A percentile compares a stretch with the other conserved stretches of the same genome.
Evolutionary conservation across 805 yeast species (phyloP).

Genomic region (Ogataea angusta): DNA sequence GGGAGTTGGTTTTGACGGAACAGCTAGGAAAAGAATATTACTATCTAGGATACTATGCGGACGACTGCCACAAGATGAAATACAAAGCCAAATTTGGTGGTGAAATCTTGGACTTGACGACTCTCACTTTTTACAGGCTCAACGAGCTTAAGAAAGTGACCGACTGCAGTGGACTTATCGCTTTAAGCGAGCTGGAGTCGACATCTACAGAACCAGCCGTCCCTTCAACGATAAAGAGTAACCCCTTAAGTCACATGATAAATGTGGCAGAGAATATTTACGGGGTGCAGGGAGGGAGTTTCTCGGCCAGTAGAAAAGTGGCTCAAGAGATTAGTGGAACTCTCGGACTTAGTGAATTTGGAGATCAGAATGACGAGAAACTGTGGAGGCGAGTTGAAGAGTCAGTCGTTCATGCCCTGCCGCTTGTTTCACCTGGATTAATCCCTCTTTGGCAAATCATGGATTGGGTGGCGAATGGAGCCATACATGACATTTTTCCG

Average conservation of each 20-base stretch:
- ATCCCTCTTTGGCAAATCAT: constrained; percentile 45
- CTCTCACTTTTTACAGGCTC: constrained; percentile 41
- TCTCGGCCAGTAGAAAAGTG: constrained; percentile 9
- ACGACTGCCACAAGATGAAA: constrained; percentile 77
- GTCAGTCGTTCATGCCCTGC: constrained; percentile 25
- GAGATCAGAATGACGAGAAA: constrained; percentile 15
- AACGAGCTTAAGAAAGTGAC: constrained; percentile 28
- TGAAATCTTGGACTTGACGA: constrained; percentile 57
- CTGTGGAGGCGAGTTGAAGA: constrained; percentile 10
- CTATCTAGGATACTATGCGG: constrained; percentile 77
- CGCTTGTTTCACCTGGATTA: constrained; percentile 49
- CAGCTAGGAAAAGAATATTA: constrained; percentile 52
- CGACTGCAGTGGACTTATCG: constrained; percentile 25
- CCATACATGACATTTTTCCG: constrained; percentile 11
- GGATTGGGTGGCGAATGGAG: constrained; percentile 34
- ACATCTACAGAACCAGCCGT: constrained; percentile 3
- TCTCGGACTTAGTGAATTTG: constrained; percentile 12
- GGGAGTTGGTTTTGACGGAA: constrained; percentile 59
- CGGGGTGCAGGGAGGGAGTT: constrained; percentile 35
- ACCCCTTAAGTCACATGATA: not conserved
- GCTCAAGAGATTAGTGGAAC: constrained; percentile 3
- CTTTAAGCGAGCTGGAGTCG: constrained; percentile 4
- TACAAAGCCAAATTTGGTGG: constrained; percentile 82
- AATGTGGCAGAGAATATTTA: constrained; percentile 38
- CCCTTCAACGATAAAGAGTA: not conserved